These are phyloP conservation scores for Microdochium paspali DNA, from an alignment of 2,329 filamentous ascomycete species.

Conservation along the genomic window DNA sequence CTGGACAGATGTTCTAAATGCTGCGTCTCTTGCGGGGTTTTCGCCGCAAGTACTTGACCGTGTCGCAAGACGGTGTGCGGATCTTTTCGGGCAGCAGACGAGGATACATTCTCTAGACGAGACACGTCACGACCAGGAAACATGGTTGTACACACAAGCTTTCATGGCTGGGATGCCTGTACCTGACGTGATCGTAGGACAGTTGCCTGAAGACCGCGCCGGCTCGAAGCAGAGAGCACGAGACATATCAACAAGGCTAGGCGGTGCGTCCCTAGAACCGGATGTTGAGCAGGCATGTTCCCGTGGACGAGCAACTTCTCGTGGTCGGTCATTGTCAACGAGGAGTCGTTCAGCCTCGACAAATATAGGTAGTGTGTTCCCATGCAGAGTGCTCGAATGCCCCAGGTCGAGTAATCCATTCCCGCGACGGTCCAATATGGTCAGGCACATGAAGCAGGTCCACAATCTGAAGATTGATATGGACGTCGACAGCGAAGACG, in stretches of 20 bases:
- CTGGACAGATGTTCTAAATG: constrained; percentile 78
- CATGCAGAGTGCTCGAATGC: constrained; percentile 10
- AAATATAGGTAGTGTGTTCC: neutral
- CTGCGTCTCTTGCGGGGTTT: constrained; percentile 69
- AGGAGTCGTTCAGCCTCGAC: neutral
- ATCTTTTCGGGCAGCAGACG: constrained; percentile 68
- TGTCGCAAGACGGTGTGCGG: constrained; percentile 63
- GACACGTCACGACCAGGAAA: constrained; percentile 16
- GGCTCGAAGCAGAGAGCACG: neutral
- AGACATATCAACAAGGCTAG: neutral
- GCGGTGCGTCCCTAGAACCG: neutral
- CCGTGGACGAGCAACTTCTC: neutral
- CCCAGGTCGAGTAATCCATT: constrained; percentile 32
- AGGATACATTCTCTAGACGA: constrained; percentile 42
- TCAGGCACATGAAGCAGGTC: constrained; percentile 6
- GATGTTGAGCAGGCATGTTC: neutral
- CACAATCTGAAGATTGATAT: constrained; percentile 13
- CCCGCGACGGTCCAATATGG: constrained; percentile 21
- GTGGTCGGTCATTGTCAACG: neutral
- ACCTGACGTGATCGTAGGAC: neutral
- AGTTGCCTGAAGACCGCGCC: neutral
- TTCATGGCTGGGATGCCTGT: neutral
- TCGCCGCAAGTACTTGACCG: constrained; percentile 54
- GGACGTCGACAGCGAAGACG: constrained; percentile 32
- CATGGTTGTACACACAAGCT: neutral